Evolutionary conservation across 164 flowering plant species (phyloP).

Genomic region (Magnolia sinica): DNA sequence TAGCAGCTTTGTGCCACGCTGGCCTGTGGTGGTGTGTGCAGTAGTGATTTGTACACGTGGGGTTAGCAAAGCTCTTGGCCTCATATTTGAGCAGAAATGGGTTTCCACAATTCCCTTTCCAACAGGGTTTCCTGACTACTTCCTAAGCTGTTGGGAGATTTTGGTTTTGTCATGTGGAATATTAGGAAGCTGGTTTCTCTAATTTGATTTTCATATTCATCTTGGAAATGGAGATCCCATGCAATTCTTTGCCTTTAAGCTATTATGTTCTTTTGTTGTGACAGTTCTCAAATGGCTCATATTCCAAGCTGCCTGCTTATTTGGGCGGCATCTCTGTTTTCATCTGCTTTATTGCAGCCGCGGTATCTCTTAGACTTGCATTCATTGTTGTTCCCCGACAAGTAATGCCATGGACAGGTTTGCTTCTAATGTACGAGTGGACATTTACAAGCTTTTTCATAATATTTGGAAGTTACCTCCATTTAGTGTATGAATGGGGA

Average conservation of each 20-base stretch:
- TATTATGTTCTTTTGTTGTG: constrained; percentile 13
- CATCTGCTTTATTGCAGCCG: constrained; percentile 59
- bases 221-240: neutral
- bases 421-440: constrained; percentile 91
- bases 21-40: too few relatives aligned
- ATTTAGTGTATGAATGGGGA: constrained; percentile 64
- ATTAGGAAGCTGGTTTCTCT: neutral
- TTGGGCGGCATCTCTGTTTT: constrained; percentile 69
- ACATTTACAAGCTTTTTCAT: constrained; percentile 62
- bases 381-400: constrained; percentile 81
- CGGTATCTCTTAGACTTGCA: constrained; percentile 54
- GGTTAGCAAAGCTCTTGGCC: too few relatives aligned
- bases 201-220: neutral
- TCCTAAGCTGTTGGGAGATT: too few relatives aligned
- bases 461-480: constrained; percentile 72
- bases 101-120: too few relatives aligned
- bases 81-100: too few relatives aligned
- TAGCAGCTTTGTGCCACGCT: too few relatives aligned
- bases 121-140: too few relatives aligned
- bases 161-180: neutral
- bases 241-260: constrained; percentile 2
- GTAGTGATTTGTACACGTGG: too few relatives aligned
- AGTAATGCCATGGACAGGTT: constrained; percentile 96
- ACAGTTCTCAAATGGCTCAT: constrained; percentile 46
- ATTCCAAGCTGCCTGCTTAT: constrained; percentile 60